Conservation (phyloP, 202 grass and related monocot species). For the Hordeum pubiflorum region DNA sequence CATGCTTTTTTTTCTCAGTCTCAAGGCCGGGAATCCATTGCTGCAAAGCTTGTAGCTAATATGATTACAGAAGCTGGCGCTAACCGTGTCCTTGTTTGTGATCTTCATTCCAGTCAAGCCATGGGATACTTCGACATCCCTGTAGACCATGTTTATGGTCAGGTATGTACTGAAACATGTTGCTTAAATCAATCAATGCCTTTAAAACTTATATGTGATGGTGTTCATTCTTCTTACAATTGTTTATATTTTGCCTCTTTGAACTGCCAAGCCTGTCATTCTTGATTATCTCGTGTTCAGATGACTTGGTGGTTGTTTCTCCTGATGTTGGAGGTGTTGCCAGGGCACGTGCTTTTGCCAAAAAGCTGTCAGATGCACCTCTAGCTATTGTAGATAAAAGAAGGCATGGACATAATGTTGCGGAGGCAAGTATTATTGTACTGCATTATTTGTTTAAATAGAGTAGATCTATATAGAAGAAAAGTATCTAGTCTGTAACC, state of each 20-base stretch:
- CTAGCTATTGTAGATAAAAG: conserved; percentile 99
- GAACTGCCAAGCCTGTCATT: conserved; percentile 69
- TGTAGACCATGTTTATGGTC: conserved; percentile 97
- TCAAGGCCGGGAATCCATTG: conserved; percentile 97
- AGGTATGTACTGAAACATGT: conserved; percentile 44
- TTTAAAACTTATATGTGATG: conserved; percentile 12
- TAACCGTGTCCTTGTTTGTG: conserved; percentile 86
- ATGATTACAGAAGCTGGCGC: conserved; percentile 99
- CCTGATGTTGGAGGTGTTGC: conserved; percentile 97
- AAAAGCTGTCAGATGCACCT: conserved; percentile 94
- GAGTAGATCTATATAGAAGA: too few relatives aligned
- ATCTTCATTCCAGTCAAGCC: conserved; percentile 97
- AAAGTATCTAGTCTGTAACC: too few relatives aligned
- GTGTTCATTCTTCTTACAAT: not conserved
- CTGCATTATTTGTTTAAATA: too few relatives aligned
- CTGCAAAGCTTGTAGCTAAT: conserved; percentile 96
- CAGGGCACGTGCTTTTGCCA: conserved; percentile 92
- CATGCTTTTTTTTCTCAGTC: too few relatives aligned
- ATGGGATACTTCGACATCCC: conserved; percentile 99
- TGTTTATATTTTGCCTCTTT: conserved; percentile 15
- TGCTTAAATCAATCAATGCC: conserved; percentile 8
- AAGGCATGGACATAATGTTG: conserved; percentile 92
- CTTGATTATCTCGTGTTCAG: conserved; percentile 89
- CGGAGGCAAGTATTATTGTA: conserved; percentile 83
- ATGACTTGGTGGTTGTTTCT: conserved; percentile 91